These are phyloP conservation scores for Tetrapisispora phaffii DNA, from an alignment of 805 yeast genomes.

Conservation along the genomic window DNA sequence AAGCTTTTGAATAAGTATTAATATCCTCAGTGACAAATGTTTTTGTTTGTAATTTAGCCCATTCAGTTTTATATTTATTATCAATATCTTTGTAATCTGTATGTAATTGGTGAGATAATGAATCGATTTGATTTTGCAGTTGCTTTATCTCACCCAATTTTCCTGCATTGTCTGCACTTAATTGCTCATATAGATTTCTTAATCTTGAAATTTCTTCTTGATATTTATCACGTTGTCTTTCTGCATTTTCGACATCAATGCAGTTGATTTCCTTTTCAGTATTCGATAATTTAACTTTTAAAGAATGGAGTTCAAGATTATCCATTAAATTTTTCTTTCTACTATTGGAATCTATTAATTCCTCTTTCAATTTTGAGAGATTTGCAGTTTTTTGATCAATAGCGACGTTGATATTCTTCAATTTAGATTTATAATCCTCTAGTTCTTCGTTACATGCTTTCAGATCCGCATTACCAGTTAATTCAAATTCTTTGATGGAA, in stretches of 20 bases:
- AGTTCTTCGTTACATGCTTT: slow-evolving; percentile 16
- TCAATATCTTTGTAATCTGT: slow-evolving; percentile 67
- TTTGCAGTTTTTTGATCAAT: slow-evolving; percentile 12
- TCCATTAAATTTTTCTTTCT: slow-evolving; percentile 55
- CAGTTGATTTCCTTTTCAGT: slow-evolving; percentile 34
- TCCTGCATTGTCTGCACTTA: slow-evolving; percentile 61
- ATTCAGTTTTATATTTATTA: slow-evolving; percentile 51
- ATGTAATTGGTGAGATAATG: slow-evolving; percentile 47
- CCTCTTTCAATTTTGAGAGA: slow-evolving; percentile 18
- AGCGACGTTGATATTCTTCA: slow-evolving; percentile 7
- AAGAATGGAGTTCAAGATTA: slow-evolving; percentile 48
- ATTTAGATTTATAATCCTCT: background rate
- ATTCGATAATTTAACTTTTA: slow-evolving; percentile 32
- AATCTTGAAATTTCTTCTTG: slow-evolving; percentile 47
- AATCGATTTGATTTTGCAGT: slow-evolving; percentile 57
- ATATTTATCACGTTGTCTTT: slow-evolving; percentile 48
- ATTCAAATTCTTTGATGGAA: slow-evolving; percentile 10
- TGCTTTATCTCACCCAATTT: slow-evolving; percentile 81
- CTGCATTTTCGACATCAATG: slow-evolving; percentile 50
- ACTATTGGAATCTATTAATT: slow-evolving; percentile 45
- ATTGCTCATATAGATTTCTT: slow-evolving; percentile 38
- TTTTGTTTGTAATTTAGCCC: slow-evolving; percentile 68
- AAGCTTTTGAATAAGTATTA: slow-evolving; percentile 68
- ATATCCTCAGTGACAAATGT: slow-evolving; percentile 72
- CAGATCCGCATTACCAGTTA: slow-evolving; percentile 6